Percentiles rank a stretch among this genome's conserved stretches.
phyloP scores from a whole-genome alignment of 2,329 filamentous ascomycete species.

The Bretziella fagacearum region DNA sequence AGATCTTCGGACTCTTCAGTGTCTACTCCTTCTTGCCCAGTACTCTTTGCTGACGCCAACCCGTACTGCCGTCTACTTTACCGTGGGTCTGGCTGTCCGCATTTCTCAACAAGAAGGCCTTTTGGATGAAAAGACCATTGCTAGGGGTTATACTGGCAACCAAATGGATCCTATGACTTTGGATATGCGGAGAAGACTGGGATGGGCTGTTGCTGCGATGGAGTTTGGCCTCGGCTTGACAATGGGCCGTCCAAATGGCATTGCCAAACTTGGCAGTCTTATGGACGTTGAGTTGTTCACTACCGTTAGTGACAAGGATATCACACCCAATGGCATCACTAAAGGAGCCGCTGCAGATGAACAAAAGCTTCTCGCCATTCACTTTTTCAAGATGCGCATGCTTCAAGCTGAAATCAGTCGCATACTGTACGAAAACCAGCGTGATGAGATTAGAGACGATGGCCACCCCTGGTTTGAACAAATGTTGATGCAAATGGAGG shows the following conservation, averaged over 20 bases:
- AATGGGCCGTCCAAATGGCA: conserved; percentile 72
- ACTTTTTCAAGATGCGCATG: conserved; percentile 83
- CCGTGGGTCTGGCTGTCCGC: conserved; percentile 72
- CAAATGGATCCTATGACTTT: conserved; percentile 55
- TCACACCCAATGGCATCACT: conserved; percentile 59
- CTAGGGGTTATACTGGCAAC: conserved; percentile 40
- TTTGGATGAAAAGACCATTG: conserved; percentile 76
- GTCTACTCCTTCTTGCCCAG: conserved; percentile 68
- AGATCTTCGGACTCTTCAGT: conserved; percentile 79
- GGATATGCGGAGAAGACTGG: conserved; percentile 75
- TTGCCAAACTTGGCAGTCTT: conserved; percentile 65
- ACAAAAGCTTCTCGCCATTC: conserved; percentile 77
- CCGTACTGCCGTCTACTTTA: conserved; percentile 80
- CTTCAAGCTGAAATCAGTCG: conserved; percentile 77
- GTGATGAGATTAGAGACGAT: conserved; percentile 58
- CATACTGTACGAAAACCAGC: conserved; percentile 71
- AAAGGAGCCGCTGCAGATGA: conserved; percentile 52
- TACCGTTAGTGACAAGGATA: conserved; percentile 64
- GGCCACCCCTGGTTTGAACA: conserved; percentile 71
- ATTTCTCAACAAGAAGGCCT: conserved; percentile 80
- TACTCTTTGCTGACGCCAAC: conserved; percentile 90
- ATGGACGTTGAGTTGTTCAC: conserved; percentile 78
- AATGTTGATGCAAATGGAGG: conserved; percentile 61
- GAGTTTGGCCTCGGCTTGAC: conserved; percentile 77
- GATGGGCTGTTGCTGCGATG: conserved; percentile 79